phyloP scores from a whole-genome alignment of 768 basidiomycete species.

The Mycena leptocephala region DNA sequence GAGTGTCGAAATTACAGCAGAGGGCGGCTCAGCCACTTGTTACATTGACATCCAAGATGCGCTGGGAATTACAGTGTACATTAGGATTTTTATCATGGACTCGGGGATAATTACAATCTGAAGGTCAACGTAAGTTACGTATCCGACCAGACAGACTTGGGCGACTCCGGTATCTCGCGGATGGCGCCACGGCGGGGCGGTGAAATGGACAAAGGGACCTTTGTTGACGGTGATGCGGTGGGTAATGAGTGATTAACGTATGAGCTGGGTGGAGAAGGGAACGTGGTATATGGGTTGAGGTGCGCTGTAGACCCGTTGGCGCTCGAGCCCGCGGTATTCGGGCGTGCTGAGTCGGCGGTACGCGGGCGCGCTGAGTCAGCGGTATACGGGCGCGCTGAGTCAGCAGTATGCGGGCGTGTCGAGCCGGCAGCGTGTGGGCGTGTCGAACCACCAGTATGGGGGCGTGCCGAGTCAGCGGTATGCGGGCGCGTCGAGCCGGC shows the following conservation, averaged over 20 bases:
- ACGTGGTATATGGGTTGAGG: conserved; percentile 19
- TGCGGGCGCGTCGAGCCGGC: background rate
- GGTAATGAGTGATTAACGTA: background rate
- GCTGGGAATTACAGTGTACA: too few species aligned
- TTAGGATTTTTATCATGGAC: too few species aligned
- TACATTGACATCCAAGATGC: too few species aligned
- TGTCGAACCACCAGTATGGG: background rate
- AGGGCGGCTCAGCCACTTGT: too few species aligned
- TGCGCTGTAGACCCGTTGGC: conserved; percentile 1
- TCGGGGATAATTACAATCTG: too few species aligned
- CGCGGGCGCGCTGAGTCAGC: too few species aligned
- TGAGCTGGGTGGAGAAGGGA: conserved; percentile 26
- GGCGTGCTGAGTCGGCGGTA: background rate
- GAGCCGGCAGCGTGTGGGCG: background rate
- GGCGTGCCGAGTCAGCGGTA: background rate
- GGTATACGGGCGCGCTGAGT: background rate
- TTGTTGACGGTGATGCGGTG: background rate
- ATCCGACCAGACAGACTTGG: background rate
- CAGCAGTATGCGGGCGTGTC: background rate
- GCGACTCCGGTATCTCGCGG: background rate
- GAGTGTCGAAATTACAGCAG: too few species aligned
- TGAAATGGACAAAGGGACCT: background rate
- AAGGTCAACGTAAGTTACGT: background rate
- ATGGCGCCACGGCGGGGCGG: too few species aligned
- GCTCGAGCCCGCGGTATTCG: conserved; percentile 1